phyloP scores from a whole-genome alignment of 1,139 yeast species.

The Sugiyamaella novakii region DNA sequence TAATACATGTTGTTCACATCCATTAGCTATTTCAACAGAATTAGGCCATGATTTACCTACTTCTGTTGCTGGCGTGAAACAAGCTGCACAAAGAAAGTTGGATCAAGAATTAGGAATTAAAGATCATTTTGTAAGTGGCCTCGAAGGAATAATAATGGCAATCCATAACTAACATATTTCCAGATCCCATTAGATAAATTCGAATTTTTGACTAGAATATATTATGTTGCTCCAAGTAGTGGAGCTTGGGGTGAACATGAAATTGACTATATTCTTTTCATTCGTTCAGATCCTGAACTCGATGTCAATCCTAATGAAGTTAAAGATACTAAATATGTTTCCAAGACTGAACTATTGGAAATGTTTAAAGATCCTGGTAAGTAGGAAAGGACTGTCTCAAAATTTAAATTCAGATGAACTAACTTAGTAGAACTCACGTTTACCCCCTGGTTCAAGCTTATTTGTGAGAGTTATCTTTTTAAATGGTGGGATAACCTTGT shows the following conservation, averaged over 20 bases:
- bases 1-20: constrained; percentile 98
- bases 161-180: neutral
- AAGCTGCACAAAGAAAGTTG: constrained; percentile 89
- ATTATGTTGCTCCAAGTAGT: constrained; percentile 82
- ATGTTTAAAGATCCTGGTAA: constrained; percentile 65
- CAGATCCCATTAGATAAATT: constrained; percentile 62
- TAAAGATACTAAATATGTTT: constrained; percentile 75
- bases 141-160: neutral
- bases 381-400: constrained; percentile 8
- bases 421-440: constrained; percentile 51
- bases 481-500: constrained; percentile 90
- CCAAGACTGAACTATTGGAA: constrained; percentile 60
- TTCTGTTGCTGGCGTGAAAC: constrained; percentile 76
- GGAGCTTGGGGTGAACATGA: constrained; percentile 98
- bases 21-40: constrained; percentile 80
- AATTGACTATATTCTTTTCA: constrained; percentile 88
- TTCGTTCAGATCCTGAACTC: constrained; percentile 58
- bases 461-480: constrained; percentile 86
- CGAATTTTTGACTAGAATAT: constrained; percentile 87
- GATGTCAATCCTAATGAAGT: constrained; percentile 75
- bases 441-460: constrained; percentile 98
- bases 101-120: constrained; percentile 90
- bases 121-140: constrained; percentile 47
- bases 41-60: constrained; percentile 62
- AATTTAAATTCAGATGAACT: neutral